Conservation (phyloP, 257 asterid genomes). For the Scutellaria barbata region DNA sequence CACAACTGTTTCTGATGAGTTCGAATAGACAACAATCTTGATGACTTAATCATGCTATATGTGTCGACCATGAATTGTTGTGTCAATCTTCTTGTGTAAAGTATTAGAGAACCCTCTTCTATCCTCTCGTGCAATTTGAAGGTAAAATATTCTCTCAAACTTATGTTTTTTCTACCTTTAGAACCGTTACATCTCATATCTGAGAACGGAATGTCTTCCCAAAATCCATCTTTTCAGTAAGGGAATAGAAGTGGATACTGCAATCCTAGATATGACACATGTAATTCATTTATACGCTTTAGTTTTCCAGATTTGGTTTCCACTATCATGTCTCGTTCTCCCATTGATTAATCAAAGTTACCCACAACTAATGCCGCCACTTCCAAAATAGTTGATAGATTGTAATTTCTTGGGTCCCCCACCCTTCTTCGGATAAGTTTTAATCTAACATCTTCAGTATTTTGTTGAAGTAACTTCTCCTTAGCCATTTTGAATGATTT, state of each 20-base stretch:
- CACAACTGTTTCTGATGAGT: too few species aligned
- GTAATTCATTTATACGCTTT: neutral
- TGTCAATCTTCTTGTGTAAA: too few species aligned
- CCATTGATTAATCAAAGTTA: neutral
- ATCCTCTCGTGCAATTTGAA: too few species aligned
- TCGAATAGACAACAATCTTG: too few species aligned
- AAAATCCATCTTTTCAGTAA: neutral
- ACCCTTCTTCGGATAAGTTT: neutral
- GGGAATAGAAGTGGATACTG: neutral
- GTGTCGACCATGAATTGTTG: too few species aligned
- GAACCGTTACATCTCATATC: too few species aligned
- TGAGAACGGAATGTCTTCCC: too few species aligned
- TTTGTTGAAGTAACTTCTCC: too few species aligned
- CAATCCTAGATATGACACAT: neutral
- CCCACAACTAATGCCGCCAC: conserved; percentile 13
- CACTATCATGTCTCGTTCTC: neutral
- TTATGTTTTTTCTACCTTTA: too few species aligned
- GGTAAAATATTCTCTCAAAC: too few species aligned
- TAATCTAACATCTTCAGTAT: neutral
- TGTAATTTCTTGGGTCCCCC: neutral
- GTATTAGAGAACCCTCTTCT: too few species aligned
- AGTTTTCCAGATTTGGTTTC: neutral
- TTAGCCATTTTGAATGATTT: neutral
- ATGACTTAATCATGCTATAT: too few species aligned
- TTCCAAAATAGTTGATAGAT: neutral